Conservation (phyloP, 1,139 yeast genomes). For the Citeromyces hawaiiensis region DNA sequence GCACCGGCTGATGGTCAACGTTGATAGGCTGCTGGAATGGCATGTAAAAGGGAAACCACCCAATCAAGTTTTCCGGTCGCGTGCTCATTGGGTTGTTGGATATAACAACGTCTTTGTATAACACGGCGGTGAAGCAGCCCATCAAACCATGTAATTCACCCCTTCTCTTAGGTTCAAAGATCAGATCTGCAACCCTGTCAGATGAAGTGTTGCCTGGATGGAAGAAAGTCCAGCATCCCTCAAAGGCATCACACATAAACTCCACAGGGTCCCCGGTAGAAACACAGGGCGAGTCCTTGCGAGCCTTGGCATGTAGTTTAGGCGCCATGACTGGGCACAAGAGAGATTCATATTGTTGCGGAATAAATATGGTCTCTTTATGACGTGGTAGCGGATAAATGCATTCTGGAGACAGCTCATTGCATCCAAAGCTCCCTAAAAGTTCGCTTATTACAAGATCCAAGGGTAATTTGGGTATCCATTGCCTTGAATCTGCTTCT, state of each 20-base stretch:
- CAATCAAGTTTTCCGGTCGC: conserved; percentile 40
- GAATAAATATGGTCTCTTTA: conserved; percentile 37
- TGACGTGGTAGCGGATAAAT: conserved; percentile 23
- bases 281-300: conserved; percentile 1
- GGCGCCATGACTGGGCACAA: conserved; percentile 60
- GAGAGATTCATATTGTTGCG: conserved; percentile 43
- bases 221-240: conserved; percentile 31
- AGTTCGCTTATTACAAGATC: conserved; percentile 68
- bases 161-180: conserved; percentile 20
- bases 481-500: conserved; percentile 41
- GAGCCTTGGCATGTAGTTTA: conserved; percentile 11
- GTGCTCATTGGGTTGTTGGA: conserved; percentile 34
- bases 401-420: conserved; percentile 81
- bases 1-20: conserved; percentile 39
- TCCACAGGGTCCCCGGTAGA: not conserved
- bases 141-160: conserved; percentile 58
- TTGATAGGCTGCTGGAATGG: conserved; percentile 43
- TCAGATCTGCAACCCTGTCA: conserved; percentile 9
- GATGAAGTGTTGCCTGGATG: conserved; percentile 9
- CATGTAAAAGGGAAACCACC: conserved; percentile 69
- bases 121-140: conserved; percentile 59
- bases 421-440: conserved; percentile 85
- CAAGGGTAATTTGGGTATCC: conserved; percentile 22
- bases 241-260: not conserved
- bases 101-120: conserved; percentile 44